Percentiles rank a stretch among this genome's conserved stretches.
These are phyloP conservation scores for Alisma plantagoaquatica DNA, from an alignment of 106 monocot genomes.

Conservation along the genomic window DNA sequence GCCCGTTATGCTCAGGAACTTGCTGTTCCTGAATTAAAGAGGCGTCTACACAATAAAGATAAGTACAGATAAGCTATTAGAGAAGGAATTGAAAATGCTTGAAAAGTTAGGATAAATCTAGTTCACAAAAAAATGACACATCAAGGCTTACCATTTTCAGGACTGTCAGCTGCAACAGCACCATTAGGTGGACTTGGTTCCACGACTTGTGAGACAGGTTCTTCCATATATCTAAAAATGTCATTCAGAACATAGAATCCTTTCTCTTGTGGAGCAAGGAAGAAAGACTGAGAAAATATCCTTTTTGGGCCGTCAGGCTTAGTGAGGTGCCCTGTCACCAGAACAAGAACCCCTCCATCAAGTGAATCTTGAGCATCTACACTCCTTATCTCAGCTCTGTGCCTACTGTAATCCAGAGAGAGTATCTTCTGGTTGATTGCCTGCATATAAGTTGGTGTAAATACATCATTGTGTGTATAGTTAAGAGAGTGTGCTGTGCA, in stretches of 20 bases:
- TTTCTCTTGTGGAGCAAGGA: constrained; percentile 81
- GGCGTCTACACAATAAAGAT: constrained; percentile 2
- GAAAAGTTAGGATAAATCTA: no score
- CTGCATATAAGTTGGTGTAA: no score
- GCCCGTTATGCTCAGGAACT: not conserved
- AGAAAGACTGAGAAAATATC: constrained; percentile 80
- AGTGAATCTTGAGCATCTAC: constrained; percentile 78
- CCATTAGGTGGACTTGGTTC: no score
- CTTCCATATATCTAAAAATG: constrained; percentile 50
- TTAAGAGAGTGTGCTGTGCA: no score
- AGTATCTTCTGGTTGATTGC: constrained; percentile 79
- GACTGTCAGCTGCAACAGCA: no score
- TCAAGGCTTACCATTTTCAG: no score
- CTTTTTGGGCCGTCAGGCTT: constrained; percentile 39
- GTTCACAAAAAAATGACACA: no score
- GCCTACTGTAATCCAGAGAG: constrained; percentile 36
- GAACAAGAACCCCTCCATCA: constrained; percentile 56
- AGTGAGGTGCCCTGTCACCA: constrained; percentile 66
- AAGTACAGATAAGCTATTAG: no score
- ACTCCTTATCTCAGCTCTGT: constrained; percentile 54
- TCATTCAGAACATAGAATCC: constrained; percentile 87
- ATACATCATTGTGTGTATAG: no score
- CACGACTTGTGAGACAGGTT: constrained; percentile 13
- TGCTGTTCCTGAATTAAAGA: not conserved
- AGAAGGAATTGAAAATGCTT: no score